Base-by-base conservation (phyloP, 2,329 filamentous ascomycete genomes). In the Ascocoryne sarcoides region DNA sequence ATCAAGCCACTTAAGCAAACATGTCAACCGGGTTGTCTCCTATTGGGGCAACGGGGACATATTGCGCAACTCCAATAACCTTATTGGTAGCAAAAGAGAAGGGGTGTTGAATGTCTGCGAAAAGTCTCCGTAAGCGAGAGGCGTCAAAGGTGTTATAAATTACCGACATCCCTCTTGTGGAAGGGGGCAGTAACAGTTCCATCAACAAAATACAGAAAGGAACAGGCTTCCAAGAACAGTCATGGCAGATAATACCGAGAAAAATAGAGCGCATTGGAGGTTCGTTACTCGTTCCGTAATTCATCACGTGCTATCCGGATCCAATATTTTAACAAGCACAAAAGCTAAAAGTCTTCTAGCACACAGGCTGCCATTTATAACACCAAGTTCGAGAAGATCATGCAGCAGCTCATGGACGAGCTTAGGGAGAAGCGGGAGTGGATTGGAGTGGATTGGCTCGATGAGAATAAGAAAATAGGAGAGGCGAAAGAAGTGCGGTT, bases 381-480 rank as follows among this genome's bases (percentile, higher is more conserved):
- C 51, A 54, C 60, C 29, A 72, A 70, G 43, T 76, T 76, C 49
- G 65, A 67, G 37, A 70, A 71, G 51, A 66, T 70, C 10, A 65
- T 75, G 33, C 60, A 64, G 26, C 65, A 68, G 50, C 62, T 85
- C n/a, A 67, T 73, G 16, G 59, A 67, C 5, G 67, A 74, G 49
- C 66, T 84, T 10, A 65, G 67, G 45, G 60, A 60, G 3, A 68
- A 69, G 21, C 65, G 73, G 4, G 65, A 70, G 38, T 84, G 82
- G 65, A 72, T 85, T 42, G 78, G 76, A 31, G 70, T 75, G 17
- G 66, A 73, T 39, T 79, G 76, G 64, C 59, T 62, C 33, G 55
- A 49, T 9, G 5, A 34, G 5, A 16, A 26, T 41, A 53, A 9
- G 18, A 23, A 41, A 2, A 18, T 40, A 4, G 7, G 32, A 5